Base-by-base conservation (phyloP, 2,329 filamentous ascomycete genomes). In the Zymoseptoria passerinii region DNA sequence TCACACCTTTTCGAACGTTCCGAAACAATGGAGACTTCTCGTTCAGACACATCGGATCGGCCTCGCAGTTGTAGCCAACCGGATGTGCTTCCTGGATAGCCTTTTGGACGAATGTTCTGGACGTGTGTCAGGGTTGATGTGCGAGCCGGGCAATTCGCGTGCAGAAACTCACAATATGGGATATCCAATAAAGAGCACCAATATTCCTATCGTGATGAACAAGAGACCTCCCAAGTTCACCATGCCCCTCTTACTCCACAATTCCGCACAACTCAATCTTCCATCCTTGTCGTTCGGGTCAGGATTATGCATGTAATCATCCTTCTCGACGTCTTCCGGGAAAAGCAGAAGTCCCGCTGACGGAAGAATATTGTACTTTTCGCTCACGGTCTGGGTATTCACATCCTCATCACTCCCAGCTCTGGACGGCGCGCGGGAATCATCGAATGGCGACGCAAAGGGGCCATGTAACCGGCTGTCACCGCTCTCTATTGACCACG, bases 311-410 rank as follows among this genome's bases (percentile, higher is more conserved):
- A 89, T 68, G 63, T 82, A 86, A 67, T 89, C 86, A 68, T 89
- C 86, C 66, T 87, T 87, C 70, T 89, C 86, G 20, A 88, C 82
- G 67, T 89, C 86, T 69, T 88, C 84, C 0, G 86, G 86, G 65
- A 85, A 89, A 19, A 89, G 73, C 48, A 89, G 70, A 55, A 89
- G 73, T 5, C 84, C 84, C 13, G 84, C 82, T 2, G 83, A 85
- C 0, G 86, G 85, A 69, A 83, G 77, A 55, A 89, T 88, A 68
- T 87, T 88, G 72, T 86, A 89, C 71, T 89, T 89, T 67, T 88
- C 84, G 16, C 84, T 83, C 2, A 89, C 86, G 1, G 86, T 88
- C 73, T 89, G 85, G 0, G 85, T 89, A 67, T 87, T 89, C 55
- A 88, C 74, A 66, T 80, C 77, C 27, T 87, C 83, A 51, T 87